These are phyloP conservation scores for Sarocladium oryzae DNA, from an alignment of 2,329 filamentous ascomycete genomes.

Conservation along the genomic window DNA sequence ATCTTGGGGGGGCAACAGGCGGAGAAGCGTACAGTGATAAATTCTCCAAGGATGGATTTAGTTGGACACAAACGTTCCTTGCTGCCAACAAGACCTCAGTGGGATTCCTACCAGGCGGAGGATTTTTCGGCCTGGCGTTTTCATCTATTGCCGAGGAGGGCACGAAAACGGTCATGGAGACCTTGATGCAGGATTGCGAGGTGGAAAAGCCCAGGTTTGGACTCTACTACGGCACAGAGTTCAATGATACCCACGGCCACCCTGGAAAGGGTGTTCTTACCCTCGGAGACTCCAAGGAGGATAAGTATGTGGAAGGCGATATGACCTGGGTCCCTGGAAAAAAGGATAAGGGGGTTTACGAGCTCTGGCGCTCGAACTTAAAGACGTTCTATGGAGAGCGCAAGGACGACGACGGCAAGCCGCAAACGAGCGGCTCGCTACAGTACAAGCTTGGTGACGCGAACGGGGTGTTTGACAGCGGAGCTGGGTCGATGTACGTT, in stretches of 20 bases:
- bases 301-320: slow-evolving; percentile 20
- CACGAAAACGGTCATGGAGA: slow-evolving; percentile 25
- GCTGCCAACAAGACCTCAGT: slow-evolving; percentile 19
- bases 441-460: too few relatives aligned
- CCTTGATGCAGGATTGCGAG: slow-evolving; percentile 21
- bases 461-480: slow-evolving; percentile 26
- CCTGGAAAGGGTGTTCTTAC: slow-evolving; percentile 23
- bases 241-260: slow-evolving; percentile 13
- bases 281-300: slow-evolving; percentile 25
- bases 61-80: slow-evolving; percentile 24
- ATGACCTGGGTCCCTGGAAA: slow-evolving; percentile 15
- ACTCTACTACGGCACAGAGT: slow-evolving; percentile 21
- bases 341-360: slow-evolving; percentile 13
- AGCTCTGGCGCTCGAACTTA: slow-evolving; percentile 24
- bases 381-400: too few relatives aligned
- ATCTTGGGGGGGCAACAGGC: slow-evolving; percentile 21
- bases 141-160: slow-evolving; percentile 22
- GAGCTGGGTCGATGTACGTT: slow-evolving; percentile 21
- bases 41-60: not conserved
- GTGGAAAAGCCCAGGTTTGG: slow-evolving; percentile 26
- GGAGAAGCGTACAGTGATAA: too few relatives aligned
- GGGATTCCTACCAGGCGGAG: slow-evolving; percentile 25
- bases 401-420: slow-evolving; percentile 13
- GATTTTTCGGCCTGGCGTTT: slow-evolving; percentile 30
- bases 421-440: too few relatives aligned